Percentiles rank a stretch among this genome's conserved stretches.
phyloP scores from a whole-genome alignment of 768 basidiomycete genomes.

The Pisolithus albus region DNA sequence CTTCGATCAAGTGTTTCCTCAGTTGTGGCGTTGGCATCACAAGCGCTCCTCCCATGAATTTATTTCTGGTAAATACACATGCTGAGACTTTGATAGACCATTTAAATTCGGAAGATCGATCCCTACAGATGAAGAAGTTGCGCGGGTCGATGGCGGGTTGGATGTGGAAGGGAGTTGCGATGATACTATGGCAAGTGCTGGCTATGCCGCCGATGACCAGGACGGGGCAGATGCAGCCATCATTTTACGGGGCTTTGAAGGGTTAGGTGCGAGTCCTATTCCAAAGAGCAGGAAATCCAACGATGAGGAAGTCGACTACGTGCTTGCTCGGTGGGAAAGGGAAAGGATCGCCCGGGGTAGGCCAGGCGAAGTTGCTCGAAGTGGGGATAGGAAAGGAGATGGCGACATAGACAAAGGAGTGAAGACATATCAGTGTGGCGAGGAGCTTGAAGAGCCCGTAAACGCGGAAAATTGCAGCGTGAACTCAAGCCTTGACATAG shows the following conservation, averaged over 20 bases:
- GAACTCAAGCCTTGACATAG: background rate
- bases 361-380: background rate
- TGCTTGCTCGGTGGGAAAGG: slow-evolving; percentile 24
- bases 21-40: too few species aligned
- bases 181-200: slow-evolving; percentile 10
- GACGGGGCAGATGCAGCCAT: background rate
- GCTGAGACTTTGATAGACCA: slow-evolving; percentile 27
- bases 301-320: slow-evolving; percentile 11
- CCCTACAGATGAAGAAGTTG: slow-evolving; percentile 28
- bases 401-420: background rate
- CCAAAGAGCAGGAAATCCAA: slow-evolving; percentile 9
- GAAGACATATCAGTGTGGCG: background rate
- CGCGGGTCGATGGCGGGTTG: slow-evolving; percentile 12
- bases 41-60: too few species aligned
- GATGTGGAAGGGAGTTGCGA: background rate
- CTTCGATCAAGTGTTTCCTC: background rate
- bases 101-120: slow-evolving; percentile 37
- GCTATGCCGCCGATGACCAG: slow-evolving; percentile 12
- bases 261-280: slow-evolving; percentile 21
- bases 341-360: background rate
- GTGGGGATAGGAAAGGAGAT: background rate
- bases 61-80: background rate
- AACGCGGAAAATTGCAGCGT: background rate
- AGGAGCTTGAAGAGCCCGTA: background rate
- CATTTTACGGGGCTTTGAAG: slow-evolving; percentile 14